A percentile compares a stretch with the other conserved stretches of the same genome.
phyloP scores from a whole-genome alignment of 768 basidiomycete genomes.

The Mycena polygramma region DNA sequence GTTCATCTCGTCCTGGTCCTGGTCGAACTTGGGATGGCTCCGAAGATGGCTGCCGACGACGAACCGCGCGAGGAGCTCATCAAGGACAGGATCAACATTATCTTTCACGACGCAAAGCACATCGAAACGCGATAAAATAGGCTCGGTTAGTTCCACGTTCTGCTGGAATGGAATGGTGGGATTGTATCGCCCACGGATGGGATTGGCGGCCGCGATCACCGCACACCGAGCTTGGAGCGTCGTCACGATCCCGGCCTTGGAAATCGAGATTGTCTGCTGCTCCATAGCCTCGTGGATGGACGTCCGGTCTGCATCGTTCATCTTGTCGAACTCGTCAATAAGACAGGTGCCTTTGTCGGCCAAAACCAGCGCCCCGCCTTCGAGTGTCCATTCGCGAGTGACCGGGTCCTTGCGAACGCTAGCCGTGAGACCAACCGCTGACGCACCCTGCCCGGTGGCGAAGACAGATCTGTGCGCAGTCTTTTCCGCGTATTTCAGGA shows the following conservation, averaged over 20 bases:
- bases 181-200: constrained; percentile 96
- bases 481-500: constrained; percentile 99
- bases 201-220: constrained; percentile 98
- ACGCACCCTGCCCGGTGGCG: constrained; percentile 98
- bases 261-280: constrained; percentile 98
- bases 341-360: constrained; percentile 98
- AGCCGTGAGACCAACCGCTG: constrained; percentile 97
- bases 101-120: constrained; percentile 99
- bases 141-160: constrained; percentile 98
- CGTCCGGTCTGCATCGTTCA: constrained; percentile 98
- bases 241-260: constrained; percentile 99
- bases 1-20: constrained; percentile 90
- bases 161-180: constrained; percentile 98
- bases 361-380: constrained; percentile 97
- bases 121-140: constrained; percentile 98
- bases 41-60: constrained; percentile 98
- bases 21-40: constrained; percentile 93
- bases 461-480: constrained; percentile 98
- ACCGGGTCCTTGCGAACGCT: constrained; percentile 99
- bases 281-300: constrained; percentile 99
- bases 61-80: constrained; percentile 95
- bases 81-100: constrained; percentile 95
- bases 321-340: constrained; percentile 99
- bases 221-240: constrained; percentile 97
- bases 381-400: constrained; percentile 98